Evolutionary conservation across 441 rosid species (phyloP), one percentile per base, ranked within the genome.

Genomic region (Bocquillonia castaneifolia): DNA sequence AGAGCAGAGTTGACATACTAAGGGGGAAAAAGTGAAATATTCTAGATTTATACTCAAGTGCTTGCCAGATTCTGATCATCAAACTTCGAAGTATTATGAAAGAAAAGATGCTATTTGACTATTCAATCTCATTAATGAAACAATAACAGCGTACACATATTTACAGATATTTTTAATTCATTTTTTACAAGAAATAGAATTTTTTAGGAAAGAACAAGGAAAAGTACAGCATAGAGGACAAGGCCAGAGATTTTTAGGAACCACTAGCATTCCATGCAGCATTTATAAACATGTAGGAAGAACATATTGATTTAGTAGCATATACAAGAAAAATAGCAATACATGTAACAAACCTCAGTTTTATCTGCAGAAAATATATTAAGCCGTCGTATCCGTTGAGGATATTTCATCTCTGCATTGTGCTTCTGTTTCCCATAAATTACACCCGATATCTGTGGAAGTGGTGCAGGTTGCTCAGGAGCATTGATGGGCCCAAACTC

Each of bases 301-400:
- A 68, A 59, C 69, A 32, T 39, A 3, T 53, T 22, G 1, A 20
- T 60, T n/a, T 6, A 42, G 34, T 1, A 55, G 18, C 52, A 42
- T 29, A 6, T 42, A 57, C 6, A 58, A 26, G 25, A 56, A 63
- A 15, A 71, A 7, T 29, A 14, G n/a, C 4, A 50, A 45, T 31
- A 29, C 48, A 22, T 62, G 59, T 42, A 45, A 50, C 7, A 37
- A 40, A 89, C 98, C 98, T 92, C 99, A 63, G 70, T 80, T 85
- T 89, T 92, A 75, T 82, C 79, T 18, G 92, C 80, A 23, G 96
- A 88, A 76, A 91, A 92, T 71, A 96, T 89, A 83, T 92, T 86
- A 72, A 96, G 90, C 77, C 98, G 89, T 66, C 88, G 86, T 22
- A 87, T 86, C 79, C 99, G 83, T 80, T 91, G 96, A 64, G 97